phyloP scores from a whole-genome alignment of 2,329 filamentous ascomycete genomes.

The Dactylonectria macrodidyma region DNA sequence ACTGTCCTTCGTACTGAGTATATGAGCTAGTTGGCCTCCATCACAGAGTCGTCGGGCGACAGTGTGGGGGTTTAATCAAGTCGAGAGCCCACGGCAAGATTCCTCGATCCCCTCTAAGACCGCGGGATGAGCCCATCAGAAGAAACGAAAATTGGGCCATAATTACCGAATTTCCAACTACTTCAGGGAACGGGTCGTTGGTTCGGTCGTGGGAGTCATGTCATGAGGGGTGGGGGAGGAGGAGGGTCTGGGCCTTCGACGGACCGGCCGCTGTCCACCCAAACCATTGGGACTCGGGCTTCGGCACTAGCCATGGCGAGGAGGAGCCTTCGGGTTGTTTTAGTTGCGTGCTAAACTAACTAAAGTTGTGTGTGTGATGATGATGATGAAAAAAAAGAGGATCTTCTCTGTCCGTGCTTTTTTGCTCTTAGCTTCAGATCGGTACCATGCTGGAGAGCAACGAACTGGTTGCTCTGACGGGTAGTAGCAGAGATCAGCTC shows the following conservation, averaged over 20 bases:
- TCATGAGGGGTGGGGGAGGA: no score
- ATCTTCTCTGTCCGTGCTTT: slow-evolving; percentile 17
- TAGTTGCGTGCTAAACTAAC: no score
- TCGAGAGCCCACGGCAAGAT: not conserved
- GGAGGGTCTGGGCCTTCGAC: slow-evolving; percentile 12
- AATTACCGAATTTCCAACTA: no score
- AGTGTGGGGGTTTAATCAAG: not conserved
- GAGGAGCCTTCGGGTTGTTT: not conserved
- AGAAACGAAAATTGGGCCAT: no score
- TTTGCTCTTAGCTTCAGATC: not conserved
- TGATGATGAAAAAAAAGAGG: not conserved
- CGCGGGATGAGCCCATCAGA: slow-evolving; percentile 6
- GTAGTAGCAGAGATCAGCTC: not conserved
- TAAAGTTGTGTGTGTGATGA: no score
- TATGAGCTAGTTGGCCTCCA: not conserved
- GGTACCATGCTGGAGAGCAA: not conserved
- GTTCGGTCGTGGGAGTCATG: not conserved
- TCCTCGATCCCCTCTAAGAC: not conserved
- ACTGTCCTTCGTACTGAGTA: not conserved
- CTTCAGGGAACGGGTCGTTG: slow-evolving; percentile 13
- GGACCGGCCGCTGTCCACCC: slow-evolving; percentile 2
- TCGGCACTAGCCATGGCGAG: slow-evolving; percentile 11
- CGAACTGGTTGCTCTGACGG: not conserved
- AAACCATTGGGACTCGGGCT: slow-evolving; percentile 18
- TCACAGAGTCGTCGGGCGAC: not conserved